Base-by-base conservation (phyloP, 169 alveolate genomes). In the Ichthyophthirius multifiliis region DNA sequence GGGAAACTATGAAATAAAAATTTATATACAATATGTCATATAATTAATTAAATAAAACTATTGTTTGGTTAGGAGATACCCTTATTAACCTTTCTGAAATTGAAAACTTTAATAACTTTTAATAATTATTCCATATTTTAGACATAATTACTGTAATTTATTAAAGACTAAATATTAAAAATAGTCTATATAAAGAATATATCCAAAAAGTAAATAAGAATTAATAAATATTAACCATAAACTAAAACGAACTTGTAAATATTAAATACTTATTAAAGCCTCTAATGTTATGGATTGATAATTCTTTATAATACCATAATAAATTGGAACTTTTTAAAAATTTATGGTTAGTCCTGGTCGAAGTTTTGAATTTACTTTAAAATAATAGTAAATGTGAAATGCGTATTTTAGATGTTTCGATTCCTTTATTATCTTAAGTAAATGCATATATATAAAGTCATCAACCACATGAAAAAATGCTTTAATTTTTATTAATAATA, bases 111-210 rank as follows among this genome's bases (percentile, higher is more conserved):
- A 18, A 37, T n/a, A 37, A 34, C 41, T 67, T 34, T 39, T 37
- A 15, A 5, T 18, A 37, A 37, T 5, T 67, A 41, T 39, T 35
- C 30, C 77, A 67, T 20, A 18, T 34, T 16, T 37, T 67, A 7
- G 77, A 67, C 20, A 67, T 67, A 15, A 67, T 44, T 6, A 35
- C 48, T 67, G 77, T 67, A n/a, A 67, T 67, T n/a, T 34, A 30
- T 37, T 67, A 37, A 65, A 31, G 46, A 35, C 48, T 32, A 65
- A 5, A 41, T 32, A 65, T 32, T 31, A 4, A 20, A 34, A 32
- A 65, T 32, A 15, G 34, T 32, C 5, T 32, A 30, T 1, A 35
- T 35, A 41, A 35, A 65, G 18, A 13, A 41, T 65, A 18, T 34
- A 35, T 37, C 31, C 41, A 37, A 35, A 67, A 67, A 20, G 35